Evolutionary conservation across 2,329 filamentous ascomycete genomes (phyloP).

Genomic region (Pyrenochaeta sp.): DNA sequence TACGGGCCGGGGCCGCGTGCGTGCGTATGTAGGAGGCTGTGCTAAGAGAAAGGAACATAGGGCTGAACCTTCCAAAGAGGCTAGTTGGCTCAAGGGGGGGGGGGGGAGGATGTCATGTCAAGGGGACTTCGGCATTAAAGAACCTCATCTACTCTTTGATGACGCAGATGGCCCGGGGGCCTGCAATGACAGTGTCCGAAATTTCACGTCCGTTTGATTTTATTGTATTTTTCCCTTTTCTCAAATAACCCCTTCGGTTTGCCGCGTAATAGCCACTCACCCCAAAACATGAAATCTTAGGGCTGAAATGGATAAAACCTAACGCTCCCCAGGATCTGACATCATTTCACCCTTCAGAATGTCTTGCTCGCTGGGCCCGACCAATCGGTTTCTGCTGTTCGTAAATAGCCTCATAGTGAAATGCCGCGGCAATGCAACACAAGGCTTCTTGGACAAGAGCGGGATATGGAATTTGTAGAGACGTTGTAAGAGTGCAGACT

Average conservation of each 20-base stretch:
- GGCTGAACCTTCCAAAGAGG: conserved; percentile 5
- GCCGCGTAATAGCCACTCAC: conserved; percentile 5
- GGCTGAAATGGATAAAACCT: conserved; percentile 23
- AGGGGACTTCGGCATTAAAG: not conserved
- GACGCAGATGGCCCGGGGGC: too few relatives aligned
- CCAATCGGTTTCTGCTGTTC: too few relatives aligned
- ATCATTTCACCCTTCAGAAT: too few relatives aligned
- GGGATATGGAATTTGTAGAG: too few relatives aligned
- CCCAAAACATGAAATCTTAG: conserved; percentile 17
- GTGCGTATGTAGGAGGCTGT: conserved; percentile 1
- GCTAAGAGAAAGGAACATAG: conserved; percentile 6
- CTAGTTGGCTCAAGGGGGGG: not conserved
- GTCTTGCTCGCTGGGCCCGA: too few relatives aligned
- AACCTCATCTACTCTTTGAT: not conserved
- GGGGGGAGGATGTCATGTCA: not conserved
- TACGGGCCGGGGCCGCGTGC: conserved; percentile 6
- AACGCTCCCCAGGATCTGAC: conserved; percentile 1
- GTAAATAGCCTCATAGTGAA: too few relatives aligned
- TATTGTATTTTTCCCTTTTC: too few relatives aligned
- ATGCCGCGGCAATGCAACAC: too few relatives aligned
- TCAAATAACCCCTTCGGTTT: not conserved
- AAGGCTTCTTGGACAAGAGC: too few relatives aligned
- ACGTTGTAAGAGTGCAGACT: too few relatives aligned
- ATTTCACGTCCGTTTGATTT: too few relatives aligned
- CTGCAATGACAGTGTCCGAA: too few relatives aligned